These are phyloP conservation scores for Asterella californica DNA, from an alignment of 225 moss, liverwort and hornwort species.

Conservation along the genomic window DNA sequence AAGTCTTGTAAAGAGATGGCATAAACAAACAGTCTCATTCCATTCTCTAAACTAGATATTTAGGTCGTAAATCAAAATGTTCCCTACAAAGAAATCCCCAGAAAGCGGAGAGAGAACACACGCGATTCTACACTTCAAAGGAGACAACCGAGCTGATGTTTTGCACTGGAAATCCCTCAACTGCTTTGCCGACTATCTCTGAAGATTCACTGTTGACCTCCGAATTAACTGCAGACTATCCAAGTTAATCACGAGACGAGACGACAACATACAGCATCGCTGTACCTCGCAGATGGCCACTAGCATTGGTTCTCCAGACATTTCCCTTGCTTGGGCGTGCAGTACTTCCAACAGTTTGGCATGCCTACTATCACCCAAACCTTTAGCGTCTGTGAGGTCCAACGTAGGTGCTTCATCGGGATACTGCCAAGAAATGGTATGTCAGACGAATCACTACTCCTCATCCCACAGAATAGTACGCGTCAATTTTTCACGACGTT, in stretches of 20 bases:
- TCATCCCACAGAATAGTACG: not conserved
- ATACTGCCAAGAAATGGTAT: constrained; percentile 33
- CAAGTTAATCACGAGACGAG: not conserved
- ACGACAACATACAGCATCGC: not conserved
- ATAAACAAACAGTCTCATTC: no score
- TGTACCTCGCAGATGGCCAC: constrained; percentile 55
- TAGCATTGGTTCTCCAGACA: constrained; percentile 53
- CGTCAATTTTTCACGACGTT: no score
- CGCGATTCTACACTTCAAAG: no score
- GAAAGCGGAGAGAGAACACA: no score
- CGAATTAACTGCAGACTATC: not conserved
- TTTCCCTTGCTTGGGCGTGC: constrained; percentile 32
- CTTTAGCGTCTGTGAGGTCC: constrained; percentile 44
- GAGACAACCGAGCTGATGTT: no score
- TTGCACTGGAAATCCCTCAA: no score
- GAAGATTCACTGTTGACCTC: not conserved
- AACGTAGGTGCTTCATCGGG: constrained; percentile 44
- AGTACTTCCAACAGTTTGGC: constrained; percentile 38
- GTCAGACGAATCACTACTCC: not conserved
- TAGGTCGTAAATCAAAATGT: no score
- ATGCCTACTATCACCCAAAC: constrained; percentile 51
- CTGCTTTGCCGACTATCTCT: no score
- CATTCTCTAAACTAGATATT: no score
- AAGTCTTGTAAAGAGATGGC: no score
- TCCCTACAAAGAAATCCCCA: no score